phyloP scores from a whole-genome alignment of 2,329 filamentous ascomycete genomes.

The Helminthosporium solani region DNA sequence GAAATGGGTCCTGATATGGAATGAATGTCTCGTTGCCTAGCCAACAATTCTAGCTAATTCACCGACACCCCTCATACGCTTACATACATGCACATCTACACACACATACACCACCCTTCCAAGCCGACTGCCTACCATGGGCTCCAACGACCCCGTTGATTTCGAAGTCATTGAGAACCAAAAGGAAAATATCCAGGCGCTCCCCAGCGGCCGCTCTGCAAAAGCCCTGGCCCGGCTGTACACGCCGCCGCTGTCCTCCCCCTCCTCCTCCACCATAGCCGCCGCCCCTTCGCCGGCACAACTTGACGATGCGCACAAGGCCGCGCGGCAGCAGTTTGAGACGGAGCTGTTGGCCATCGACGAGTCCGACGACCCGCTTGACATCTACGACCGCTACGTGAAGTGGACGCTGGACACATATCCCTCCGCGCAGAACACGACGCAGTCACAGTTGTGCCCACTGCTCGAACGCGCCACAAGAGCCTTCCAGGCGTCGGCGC shows the following conservation, averaged over 20 bases:
- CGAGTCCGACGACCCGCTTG: slow-evolving; percentile 92
- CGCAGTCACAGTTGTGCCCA: slow-evolving; percentile 84
- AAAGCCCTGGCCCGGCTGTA: slow-evolving; percentile 82
- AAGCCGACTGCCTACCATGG: slow-evolving; percentile 31
- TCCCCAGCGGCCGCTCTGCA: slow-evolving; percentile 85
- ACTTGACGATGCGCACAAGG: slow-evolving; percentile 75
- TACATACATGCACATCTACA: no score
- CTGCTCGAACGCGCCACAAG: slow-evolving; percentile 92
- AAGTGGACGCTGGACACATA: slow-evolving; percentile 96
- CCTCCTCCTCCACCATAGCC: slow-evolving; percentile 46
- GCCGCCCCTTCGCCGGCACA: slow-evolving; percentile 60
- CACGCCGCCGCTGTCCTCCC: slow-evolving; percentile 56
- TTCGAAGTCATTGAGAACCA: slow-evolving; percentile 95
- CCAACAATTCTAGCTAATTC: no score
- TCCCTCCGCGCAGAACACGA: slow-evolving; percentile 86
- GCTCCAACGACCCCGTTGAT: slow-evolving; percentile 52
- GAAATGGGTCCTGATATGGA: no score
- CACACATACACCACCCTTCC: no score
- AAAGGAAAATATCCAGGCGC: slow-evolving; percentile 96
- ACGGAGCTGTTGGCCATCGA: slow-evolving; percentile 73
- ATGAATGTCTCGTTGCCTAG: no score
- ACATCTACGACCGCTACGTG: slow-evolving; percentile 94
- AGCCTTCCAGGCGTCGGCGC: slow-evolving; percentile 75
- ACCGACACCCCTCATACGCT: no score
- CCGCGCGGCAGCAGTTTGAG: slow-evolving; percentile 81